Base-by-base conservation (phyloP, 2,329 filamentous ascomycete species). In the Didymella segeticola region DNA sequence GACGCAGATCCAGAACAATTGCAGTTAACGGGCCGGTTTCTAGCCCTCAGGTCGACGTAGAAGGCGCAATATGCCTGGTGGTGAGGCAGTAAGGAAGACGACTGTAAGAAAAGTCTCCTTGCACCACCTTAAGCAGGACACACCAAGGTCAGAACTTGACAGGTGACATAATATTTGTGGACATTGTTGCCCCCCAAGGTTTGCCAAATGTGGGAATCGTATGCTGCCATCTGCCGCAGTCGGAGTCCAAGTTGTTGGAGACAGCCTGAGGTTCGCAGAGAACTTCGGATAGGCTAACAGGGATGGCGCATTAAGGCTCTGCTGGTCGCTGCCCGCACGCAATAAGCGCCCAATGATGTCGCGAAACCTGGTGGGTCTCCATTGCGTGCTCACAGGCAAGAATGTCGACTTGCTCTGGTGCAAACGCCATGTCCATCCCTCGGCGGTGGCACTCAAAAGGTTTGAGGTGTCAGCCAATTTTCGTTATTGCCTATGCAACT, bases 301-400 rank as follows among this genome's bases (percentile, higher is more conserved):
- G 67, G 68, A 63, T 70, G 29, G 36, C 27, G 57, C 59, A 43
- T 47, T 47, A 56, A 63, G 53, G 57, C 53, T 61, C 58, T 59
- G 56, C 60, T 61, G 58, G 58, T 46, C 41, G 53, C 54, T 55
- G 54, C 49, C 53, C 42, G 50, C 38, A 54, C 43, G 43, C 33
- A 23, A 43, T 45, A 48, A 46, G 47, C 39, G 45, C 29, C 70
- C 70, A 70, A 72, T 70, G 30, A 43, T 15, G 43, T 31, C n/a
- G 41, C 43, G 20, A 17, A 41, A 26, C 8, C 8, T 7, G 20
- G 37, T 17, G 34, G 34, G 25, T 47, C 38, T n/a, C 45, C 51
- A 73, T 73, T 69, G 70, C 70, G 70, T 73, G 70, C 70, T 73
- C 64, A 58, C 56, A 46, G 53, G 53, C 43, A 55, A 36, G 60